Base-by-base conservation (phyloP, 257 asterid genomes). In the Echium plantagineum region DNA sequence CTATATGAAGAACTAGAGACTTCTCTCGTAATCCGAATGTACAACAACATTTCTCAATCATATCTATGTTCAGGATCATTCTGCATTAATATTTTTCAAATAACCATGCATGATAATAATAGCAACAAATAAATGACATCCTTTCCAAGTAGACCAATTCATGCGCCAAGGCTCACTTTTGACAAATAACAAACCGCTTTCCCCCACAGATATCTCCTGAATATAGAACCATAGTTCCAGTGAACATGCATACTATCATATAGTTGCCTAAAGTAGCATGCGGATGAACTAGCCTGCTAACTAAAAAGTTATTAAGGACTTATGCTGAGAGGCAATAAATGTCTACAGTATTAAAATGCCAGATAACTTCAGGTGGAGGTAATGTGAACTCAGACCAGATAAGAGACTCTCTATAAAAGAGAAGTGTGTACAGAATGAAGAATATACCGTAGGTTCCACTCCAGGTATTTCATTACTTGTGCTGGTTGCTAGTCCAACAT, bases 381-480 rank as follows among this genome's bases (percentile, higher is more conserved):
- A 35, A 35, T 35, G 47, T 10, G 47, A 35, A 35, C 3, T 10
- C 1, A 3, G 12, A 26, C 58, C 35, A 59, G 31, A 62, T 46
- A 56, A 60, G 71, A 60, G 49, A 69, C 17, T 63, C 55, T 7
- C 51, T 53, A 26, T 42, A 49, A 60, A 65, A 63, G 19, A 62
- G 66, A 52, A 52, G 21, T 74, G 35, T 5, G 26, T 55, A 66
- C 51, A 60, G 66, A 58, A 52, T 22, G 62, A 79, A 70, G 46
- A 65, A 63, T 82, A 66, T 80, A 93, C 98, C 94, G 70, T 71
- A 63, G 81, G 86, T 64, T 86, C 97, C 63, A 85, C 85, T 76
- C 89, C 97, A 78, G 89, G 72, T 56, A 93, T 84, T 77, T 89
- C 96, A 26, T 94, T 83, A 58, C 71, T 68, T 57, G 90, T 64